phyloP scores from a whole-genome alignment of 2,329 filamentous ascomycete genomes.

The Fusarium nygamai region DNA sequence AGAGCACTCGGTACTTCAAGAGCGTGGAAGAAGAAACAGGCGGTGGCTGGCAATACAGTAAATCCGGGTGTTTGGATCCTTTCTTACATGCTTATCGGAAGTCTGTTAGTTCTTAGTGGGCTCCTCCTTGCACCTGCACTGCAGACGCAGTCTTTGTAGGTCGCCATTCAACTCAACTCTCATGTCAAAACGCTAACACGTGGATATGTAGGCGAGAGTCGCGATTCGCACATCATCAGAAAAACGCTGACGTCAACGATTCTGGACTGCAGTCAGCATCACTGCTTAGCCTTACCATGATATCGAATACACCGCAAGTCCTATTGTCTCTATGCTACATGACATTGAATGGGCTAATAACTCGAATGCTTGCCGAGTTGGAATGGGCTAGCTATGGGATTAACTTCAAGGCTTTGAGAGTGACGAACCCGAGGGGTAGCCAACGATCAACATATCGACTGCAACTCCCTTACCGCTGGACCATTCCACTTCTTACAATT shows the following conservation, averaged over 20 bases:
- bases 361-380: not conserved
- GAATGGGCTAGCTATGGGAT: not conserved
- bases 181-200: no score
- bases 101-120: not conserved
- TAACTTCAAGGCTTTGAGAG: not conserved
- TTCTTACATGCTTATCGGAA: not conserved
- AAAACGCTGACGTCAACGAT: not conserved
- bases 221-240: not conserved
- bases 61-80: not conserved
- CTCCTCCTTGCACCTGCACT: not conserved
- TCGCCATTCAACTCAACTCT: not conserved
- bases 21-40: accelerated
- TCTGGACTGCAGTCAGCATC: not conserved
- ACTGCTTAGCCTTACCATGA: not conserved
- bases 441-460: not conserved
- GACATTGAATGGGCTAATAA: not conserved
- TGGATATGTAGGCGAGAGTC: not conserved
- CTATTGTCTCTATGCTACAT: not conserved
- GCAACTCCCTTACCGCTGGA: not conserved
- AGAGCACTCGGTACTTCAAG: accelerated
- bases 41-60: accelerated
- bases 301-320: not conserved
- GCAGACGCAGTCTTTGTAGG: not conserved
- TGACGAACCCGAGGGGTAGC: not conserved
- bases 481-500: not conserved